Evolutionary conservation across 1,284 basidiomycete species (phyloP).

Genomic region (Neotropicomus parvogracilis): DNA sequence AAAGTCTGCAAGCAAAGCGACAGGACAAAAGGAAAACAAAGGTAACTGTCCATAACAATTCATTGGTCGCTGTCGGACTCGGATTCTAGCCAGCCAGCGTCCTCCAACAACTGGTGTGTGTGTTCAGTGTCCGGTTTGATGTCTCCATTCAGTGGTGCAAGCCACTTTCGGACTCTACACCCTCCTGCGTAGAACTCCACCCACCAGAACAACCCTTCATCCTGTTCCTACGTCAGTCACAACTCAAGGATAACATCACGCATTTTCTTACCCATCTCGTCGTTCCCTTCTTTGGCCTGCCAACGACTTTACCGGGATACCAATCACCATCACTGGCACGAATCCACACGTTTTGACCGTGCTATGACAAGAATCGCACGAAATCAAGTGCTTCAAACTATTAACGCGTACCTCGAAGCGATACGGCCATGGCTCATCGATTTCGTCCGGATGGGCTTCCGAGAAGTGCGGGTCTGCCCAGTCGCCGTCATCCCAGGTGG

Average conservation of each 20-base stretch:
- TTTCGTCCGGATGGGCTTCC: constrained; percentile 39
- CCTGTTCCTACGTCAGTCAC: constrained; percentile 25
- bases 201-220: constrained; percentile 49
- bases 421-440: constrained; percentile 54
- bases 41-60: not conserved
- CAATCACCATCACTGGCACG: constrained; percentile 47
- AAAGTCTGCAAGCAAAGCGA: not conserved
- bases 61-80: constrained; percentile 10
- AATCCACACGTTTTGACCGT: constrained; percentile 52
- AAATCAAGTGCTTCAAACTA: not conserved
- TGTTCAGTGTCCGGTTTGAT: constrained; percentile 53
- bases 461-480: constrained; percentile 19
- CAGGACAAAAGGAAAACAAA: not conserved
- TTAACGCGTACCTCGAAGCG: constrained; percentile 43
- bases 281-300: constrained; percentile 41
- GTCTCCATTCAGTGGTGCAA: constrained; percentile 59
- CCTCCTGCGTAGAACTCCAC: constrained; percentile 41
- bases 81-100: constrained; percentile 25
- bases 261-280: constrained; percentile 42
- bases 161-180: constrained; percentile 45
- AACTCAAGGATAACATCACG: not conserved
- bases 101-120: constrained; percentile 40
- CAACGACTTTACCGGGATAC: constrained; percentile 46
- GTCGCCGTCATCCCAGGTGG: constrained; percentile 26
- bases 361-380: constrained; percentile 29